Evolutionary conservation across 371 early-diverging fungal genomes (phyloP), one percentile per base, ranked within the genome.

Genomic region (Actinomortierella wolfii): DNA sequence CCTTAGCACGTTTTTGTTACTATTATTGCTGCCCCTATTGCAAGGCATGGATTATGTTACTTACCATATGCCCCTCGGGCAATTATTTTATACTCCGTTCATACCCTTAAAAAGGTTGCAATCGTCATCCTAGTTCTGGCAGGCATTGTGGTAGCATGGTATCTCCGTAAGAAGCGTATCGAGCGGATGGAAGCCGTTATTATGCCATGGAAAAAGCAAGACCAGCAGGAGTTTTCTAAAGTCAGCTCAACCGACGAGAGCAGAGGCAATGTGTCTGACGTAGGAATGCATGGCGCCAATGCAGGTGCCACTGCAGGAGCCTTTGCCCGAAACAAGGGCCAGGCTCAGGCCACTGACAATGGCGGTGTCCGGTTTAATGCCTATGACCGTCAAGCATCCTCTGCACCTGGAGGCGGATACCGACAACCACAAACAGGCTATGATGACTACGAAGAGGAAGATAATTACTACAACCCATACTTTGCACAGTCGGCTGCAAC

Each of bases 151-250:
- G 47, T 56, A 21, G 46, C 52, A 26, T 68, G 51, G 56, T 50
- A 59, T 26, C n/a, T 59, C 20, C 64, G 69, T 25, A 55, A 56
- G 18, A 59, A 68, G 25, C 54, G 45, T 23, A 55, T 54, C 17
- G 17, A 53, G n/a, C 69, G 69, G 11, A 68, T 68, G 69, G 52
- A 63, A 29, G 28, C 56, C 13, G 64, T 64, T 8, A 53, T 63
- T 29, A 68, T 68, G 69, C 69, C 69, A 3, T 68, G 63, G 69
- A 52, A 63, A 15, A 54, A 23, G n/a, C 52, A 59, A 24, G 29
- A 50, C 29, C 40, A 51, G 21, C 61, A 61, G 23, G 49, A 53
- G 41, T 68, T 68, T 42, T 25, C 61, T 7, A 68, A 68, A 29
- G 51, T 61, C 2, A 46, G 62, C 6, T 21, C 54, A 4, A 34